A percentile compares a stretch with the other conserved stretches of the same genome.
Evolutionary conservation across 495 filamentous ascomycete genomes (phyloP).

Genomic region (Penicillium pulvis): DNA sequence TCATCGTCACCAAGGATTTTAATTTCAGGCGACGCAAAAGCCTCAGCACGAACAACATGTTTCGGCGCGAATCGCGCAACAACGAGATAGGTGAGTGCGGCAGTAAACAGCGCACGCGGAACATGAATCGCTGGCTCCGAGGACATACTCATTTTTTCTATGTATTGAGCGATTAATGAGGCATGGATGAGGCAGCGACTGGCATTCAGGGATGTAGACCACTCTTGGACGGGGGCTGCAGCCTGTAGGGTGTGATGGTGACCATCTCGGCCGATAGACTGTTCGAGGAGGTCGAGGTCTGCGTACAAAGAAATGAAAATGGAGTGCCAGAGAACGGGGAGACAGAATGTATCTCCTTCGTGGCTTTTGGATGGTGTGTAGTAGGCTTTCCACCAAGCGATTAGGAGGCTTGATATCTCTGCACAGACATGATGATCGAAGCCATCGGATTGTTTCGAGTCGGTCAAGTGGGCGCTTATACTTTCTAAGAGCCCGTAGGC

Average conservation of each 20-base stretch:
- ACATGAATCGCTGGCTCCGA: constrained; percentile 36
- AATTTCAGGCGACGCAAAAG: constrained; percentile 25
- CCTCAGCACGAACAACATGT: constrained; percentile 14
- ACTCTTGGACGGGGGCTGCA: constrained; percentile 7
- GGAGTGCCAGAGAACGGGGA: constrained; percentile 41
- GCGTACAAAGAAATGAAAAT: constrained; percentile 36
- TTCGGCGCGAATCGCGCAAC: constrained; percentile 18
- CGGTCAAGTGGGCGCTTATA: constrained; percentile 23
- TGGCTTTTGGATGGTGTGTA: constrained; percentile 3
- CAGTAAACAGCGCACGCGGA: constrained; percentile 28
- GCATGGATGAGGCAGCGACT: constrained; percentile 32
- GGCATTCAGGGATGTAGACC: constrained; percentile 23
- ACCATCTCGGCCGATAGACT: constrained; percentile 31
- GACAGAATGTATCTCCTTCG: constrained; percentile 25
- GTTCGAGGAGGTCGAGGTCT: constrained; percentile 36
- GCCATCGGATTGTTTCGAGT: constrained; percentile 18
- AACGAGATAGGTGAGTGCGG: constrained; percentile 26
- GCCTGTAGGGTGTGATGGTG: not conserved
- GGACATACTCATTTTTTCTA: constrained; percentile 29
- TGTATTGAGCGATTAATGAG: constrained; percentile 23
- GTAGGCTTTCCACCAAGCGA: constrained; percentile 28
- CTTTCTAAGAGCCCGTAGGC: constrained; percentile 29
- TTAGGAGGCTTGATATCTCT: constrained; percentile 18
- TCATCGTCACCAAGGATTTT: not conserved
- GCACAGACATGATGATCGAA: constrained; percentile 16